Evolutionary conservation across 2,329 filamentous ascomycete genomes (phyloP).

Genomic region (Aspergillus calidoustus): DNA sequence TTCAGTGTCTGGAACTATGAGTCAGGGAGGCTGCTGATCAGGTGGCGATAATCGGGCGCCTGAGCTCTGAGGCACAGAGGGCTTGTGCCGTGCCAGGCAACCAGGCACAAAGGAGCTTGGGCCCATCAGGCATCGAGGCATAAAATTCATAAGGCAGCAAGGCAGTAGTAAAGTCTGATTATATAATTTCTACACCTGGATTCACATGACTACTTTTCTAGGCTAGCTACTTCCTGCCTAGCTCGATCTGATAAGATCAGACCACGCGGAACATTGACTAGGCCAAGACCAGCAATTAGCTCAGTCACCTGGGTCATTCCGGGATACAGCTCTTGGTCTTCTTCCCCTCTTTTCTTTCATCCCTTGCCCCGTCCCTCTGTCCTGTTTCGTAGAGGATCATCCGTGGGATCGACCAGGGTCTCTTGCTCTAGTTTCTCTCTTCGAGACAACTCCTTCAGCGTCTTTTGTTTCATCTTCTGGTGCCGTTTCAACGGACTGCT

Average conservation of each 20-base stretch:
- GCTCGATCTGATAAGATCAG: slow-evolving; percentile 44
- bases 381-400: not conserved
- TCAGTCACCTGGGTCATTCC: not conserved
- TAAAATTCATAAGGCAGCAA: too few relatives aligned
- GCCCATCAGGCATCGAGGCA: not conserved
- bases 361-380: not conserved
- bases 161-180: not conserved
- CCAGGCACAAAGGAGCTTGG: not conserved
- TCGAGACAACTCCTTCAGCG: not conserved
- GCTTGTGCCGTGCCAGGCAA: not conserved
- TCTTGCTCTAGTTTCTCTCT: not conserved
- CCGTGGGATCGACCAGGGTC: not conserved
- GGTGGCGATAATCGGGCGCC: not conserved
- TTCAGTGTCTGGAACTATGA: not conserved
- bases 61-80: not conserved
- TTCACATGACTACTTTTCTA: not conserved
- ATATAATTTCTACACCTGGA: not conserved
- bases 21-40: not conserved
- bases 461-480: not conserved
- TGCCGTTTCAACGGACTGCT: not conserved
- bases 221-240: slow-evolving; percentile 15
- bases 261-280: not conserved
- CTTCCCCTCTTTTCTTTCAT: slow-evolving; percentile 13
- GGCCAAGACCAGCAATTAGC: not conserved
- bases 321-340: not conserved